These are phyloP conservation scores for Wickerhamiella nectarea DNA, from an alignment of 805 yeast species.

Conservation along the genomic window DNA sequence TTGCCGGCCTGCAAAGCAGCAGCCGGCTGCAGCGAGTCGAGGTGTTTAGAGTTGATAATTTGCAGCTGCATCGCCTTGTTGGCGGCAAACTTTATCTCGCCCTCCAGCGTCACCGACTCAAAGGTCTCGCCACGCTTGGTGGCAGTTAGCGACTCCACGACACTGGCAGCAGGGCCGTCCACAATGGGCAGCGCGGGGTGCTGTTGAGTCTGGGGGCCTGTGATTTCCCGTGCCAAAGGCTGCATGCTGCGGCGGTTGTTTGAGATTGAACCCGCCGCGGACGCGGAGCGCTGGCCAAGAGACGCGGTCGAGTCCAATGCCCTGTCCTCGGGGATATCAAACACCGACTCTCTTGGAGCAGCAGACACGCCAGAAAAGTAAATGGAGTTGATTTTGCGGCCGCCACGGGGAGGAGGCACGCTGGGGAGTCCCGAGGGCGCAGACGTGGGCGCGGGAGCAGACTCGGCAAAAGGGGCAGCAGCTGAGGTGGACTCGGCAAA, in stretches of 20 bases:
- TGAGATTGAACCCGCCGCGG: no score
- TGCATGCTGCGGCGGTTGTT: slow-evolving; percentile 6
- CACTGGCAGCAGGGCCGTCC: slow-evolving; percentile 47
- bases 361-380: not conserved
- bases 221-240: slow-evolving; percentile 11
- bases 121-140: slow-evolving; percentile 54
- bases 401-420: slow-evolving; percentile 6
- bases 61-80: slow-evolving; percentile 15
- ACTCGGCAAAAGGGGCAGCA: not conserved
- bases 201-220: slow-evolving; percentile 12
- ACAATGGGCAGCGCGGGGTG: slow-evolving; percentile 23
- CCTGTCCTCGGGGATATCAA: not conserved
- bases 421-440: slow-evolving; percentile 2
- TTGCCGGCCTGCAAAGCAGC: slow-evolving; percentile 9
- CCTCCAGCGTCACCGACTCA: slow-evolving; percentile 49
- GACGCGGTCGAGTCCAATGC: not conserved
- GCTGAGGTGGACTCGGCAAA: not conserved
- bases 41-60: slow-evolving; percentile 26
- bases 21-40: slow-evolving; percentile 36
- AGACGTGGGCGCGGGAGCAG: not conserved
- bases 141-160: slow-evolving; percentile 77
- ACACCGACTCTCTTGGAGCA: slow-evolving; percentile 5
- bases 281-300: slow-evolving; percentile 8
- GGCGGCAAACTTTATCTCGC: slow-evolving; percentile 37
- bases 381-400: slow-evolving; percentile 4